Conservation (phyloP, 768 basidiomycete species). For the Austroboletus eburneus region DNA sequence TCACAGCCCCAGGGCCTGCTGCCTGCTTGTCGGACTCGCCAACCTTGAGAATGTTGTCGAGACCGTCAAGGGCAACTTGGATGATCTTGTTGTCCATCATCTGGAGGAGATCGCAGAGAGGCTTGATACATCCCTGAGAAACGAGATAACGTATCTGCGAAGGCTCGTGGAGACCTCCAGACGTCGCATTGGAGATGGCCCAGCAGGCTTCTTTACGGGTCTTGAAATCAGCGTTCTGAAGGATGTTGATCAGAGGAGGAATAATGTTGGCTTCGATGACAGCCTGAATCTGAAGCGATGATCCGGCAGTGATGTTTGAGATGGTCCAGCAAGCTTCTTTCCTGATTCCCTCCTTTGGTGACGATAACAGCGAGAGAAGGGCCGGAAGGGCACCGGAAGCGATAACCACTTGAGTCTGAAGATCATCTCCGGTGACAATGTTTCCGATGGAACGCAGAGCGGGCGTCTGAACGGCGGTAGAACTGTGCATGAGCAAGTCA, state of each 20-base stretch:
- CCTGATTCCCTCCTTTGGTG: slow-evolving; percentile 97
- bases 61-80: slow-evolving; percentile 93
- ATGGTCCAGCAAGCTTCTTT: slow-evolving; percentile 99
- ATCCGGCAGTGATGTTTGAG: slow-evolving; percentile 96
- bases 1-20: slow-evolving; percentile 74
- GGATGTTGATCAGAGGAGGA: slow-evolving; percentile 97
- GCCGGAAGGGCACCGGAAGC: slow-evolving; percentile 96
- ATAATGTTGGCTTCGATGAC: slow-evolving; percentile 98
- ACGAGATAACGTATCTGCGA: slow-evolving; percentile 97
- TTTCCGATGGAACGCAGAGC: slow-evolving; percentile 98
- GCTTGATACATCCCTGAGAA: slow-evolving; percentile 96
- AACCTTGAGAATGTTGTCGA: slow-evolving; percentile 97
- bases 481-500: slow-evolving; percentile 92
- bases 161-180: slow-evolving; percentile 95
- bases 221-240: slow-evolving; percentile 97
- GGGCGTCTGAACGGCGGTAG: slow-evolving; percentile 95
- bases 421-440: slow-evolving; percentile 98
- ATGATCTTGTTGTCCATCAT: slow-evolving; percentile 99
- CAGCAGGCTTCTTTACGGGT: slow-evolving; percentile 99
- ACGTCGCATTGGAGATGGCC: slow-evolving; percentile 99
- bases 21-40: slow-evolving; percentile 92
- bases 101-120: slow-evolving; percentile 89
- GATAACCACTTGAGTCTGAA: slow-evolving; percentile 98
- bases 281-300: slow-evolving; percentile 93
- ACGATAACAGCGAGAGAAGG: slow-evolving; percentile 86